Evolutionary conservation across 1,139 yeast genomes (phyloP), one percentile per base, ranked within the genome.

Genomic region (Protomyces lactucae-debilis): DNA sequence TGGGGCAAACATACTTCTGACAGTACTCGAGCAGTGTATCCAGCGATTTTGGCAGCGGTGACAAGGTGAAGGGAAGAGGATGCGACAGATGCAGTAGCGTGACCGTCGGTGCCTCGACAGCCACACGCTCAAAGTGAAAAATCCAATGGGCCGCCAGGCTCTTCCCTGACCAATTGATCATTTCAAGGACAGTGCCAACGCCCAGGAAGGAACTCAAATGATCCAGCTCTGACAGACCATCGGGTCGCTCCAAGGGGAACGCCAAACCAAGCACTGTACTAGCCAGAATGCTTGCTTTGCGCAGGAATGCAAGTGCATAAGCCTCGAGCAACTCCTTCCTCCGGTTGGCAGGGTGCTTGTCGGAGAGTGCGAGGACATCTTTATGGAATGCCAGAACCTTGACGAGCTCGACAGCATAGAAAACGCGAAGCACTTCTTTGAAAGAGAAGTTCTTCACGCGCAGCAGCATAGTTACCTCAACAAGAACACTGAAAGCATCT

Each of bases 241-340:
- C 70, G 10, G 66, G 71, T 64, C 74, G 76, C 10, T 73, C 73
- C 21, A 72, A 72, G 2, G 76, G 76, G n/a, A 79, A 79, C 14
- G 78, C 76, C 52, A 82, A 80, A 0, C 90, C 86, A 74, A 85
- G 84, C 54, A 80, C 76, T 6, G 85, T 83, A 72, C 75, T 80
- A 0, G 85, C 79, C 69, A 82, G 83, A 3, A 90, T 82, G 1
- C 89, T 82, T 5, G 84, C 79, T 69, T 85, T 82, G 69, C 97
- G 80, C 68, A 89, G 76, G 69, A 87, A 88, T 16, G 92, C 90
- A 0, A 88, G 82, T 5, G 81, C 74, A 0, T 85, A 75, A 71
- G 84, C 84, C 16, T 82, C 82, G 87, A 79, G 0, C 51, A 51
- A n/a, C 65, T 14, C 55, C 40, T n/a, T 40, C 14, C 12, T 14